These are phyloP conservation scores for Boletus sp. DNA, from an alignment of 768 basidiomycete species.

Conservation along the genomic window DNA sequence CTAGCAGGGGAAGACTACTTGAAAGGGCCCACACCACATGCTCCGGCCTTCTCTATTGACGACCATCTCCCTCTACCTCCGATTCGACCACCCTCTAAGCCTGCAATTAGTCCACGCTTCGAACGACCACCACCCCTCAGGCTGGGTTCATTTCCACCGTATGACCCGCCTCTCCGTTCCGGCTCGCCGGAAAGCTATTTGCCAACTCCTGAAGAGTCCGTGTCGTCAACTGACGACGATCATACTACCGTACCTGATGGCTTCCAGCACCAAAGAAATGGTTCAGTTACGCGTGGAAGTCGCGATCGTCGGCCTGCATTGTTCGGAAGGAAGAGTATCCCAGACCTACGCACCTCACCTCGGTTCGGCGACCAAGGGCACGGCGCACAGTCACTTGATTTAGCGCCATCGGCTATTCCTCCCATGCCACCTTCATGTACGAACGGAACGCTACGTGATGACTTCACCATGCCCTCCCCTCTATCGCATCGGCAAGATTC, in stretches of 20 bases:
- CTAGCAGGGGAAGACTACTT: constrained; percentile 38
- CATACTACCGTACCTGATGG: constrained; percentile 28
- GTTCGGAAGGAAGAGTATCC: constrained; percentile 76
- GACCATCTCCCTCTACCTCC: constrained; percentile 49
- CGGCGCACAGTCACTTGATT: constrained; percentile 26
- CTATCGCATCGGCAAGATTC: constrained; percentile 45
- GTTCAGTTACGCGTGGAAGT: constrained; percentile 46
- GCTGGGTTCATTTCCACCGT: constrained; percentile 42
- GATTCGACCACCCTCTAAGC: constrained; percentile 23
- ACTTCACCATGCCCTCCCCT: constrained; percentile 38
- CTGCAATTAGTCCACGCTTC: constrained; percentile 23
- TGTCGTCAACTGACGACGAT: constrained; percentile 46
- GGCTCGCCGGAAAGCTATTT: constrained; percentile 52
- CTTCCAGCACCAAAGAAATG: constrained; percentile 44
- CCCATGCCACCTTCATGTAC: constrained; percentile 7
- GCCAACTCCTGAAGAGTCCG: constrained; percentile 56
- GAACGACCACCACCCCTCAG: constrained; percentile 49
- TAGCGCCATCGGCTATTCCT: constrained; percentile 12
- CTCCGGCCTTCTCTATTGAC: constrained; percentile 59
- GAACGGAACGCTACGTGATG: constrained; percentile 20
- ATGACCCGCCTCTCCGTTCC: constrained; percentile 44
- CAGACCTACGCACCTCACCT: constrained; percentile 63
- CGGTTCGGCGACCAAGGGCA: constrained; percentile 35
- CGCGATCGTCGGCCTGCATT: constrained; percentile 38
- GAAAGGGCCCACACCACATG: constrained; percentile 45